Conservation (phyloP, 2,329 filamentous ascomycete species). For the Scleromitrula shiraiana region DNA sequence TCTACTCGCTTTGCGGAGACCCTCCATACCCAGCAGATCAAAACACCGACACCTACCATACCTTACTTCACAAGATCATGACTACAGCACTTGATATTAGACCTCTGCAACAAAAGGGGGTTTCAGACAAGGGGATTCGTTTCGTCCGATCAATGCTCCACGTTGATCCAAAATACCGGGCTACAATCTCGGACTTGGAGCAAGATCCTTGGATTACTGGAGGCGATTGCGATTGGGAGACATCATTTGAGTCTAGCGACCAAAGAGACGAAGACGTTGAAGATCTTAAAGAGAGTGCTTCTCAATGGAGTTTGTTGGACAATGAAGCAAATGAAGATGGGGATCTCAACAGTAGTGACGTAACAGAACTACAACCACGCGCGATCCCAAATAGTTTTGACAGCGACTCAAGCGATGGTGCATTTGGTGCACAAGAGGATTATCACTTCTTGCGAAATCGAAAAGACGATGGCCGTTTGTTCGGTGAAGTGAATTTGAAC, state of each 20-base stretch:
- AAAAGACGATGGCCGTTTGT: constrained; percentile 21
- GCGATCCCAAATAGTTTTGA: constrained; percentile 27
- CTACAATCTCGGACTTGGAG: constrained; percentile 63
- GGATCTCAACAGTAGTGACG: constrained; percentile 17
- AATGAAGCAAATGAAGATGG: constrained; percentile 9
- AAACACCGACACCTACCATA: constrained; percentile 67
- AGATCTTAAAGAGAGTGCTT: constrained; percentile 23
- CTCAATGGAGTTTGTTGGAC: constrained; percentile 25
- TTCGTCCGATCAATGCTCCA: constrained; percentile 75
- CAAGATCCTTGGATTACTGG: constrained; percentile 63
- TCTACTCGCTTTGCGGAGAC: constrained; percentile 69
- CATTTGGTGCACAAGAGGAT: constrained; percentile 10
- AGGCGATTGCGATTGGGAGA: too few relatives aligned
- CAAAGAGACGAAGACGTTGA: constrained; percentile 21
- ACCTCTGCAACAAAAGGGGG: constrained; percentile 48
- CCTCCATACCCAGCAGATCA: constrained; percentile 76
- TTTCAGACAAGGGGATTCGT: constrained; percentile 63
- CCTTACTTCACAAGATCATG: constrained; percentile 83
- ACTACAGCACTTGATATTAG: constrained; percentile 58
- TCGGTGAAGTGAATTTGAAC: constrained; percentile 28
- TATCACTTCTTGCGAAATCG: constrained; percentile 13
- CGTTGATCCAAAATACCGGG: constrained; percentile 68
- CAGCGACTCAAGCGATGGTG: constrained; percentile 7
- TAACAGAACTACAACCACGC: constrained; percentile 19
- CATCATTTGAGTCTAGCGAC: constrained; percentile 23